These are phyloP conservation scores for Starmerella floricola DNA, from an alignment of 805 yeast species.

Conservation along the genomic window DNA sequence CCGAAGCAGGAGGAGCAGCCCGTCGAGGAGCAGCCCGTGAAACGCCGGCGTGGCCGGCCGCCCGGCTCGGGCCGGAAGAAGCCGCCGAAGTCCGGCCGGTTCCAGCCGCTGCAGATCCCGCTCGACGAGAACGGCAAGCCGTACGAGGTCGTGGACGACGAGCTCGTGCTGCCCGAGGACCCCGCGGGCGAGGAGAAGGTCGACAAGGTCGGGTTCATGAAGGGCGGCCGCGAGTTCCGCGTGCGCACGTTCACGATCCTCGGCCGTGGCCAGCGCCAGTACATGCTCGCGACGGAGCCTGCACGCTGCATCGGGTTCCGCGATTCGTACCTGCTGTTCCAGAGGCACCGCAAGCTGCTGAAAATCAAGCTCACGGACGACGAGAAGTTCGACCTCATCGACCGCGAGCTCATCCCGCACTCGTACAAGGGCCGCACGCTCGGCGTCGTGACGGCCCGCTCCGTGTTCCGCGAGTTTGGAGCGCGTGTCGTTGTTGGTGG, in stretches of 20 bases:
- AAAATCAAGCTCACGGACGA: slow-evolving; percentile 62
- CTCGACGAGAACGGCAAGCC: slow-evolving; percentile 61
- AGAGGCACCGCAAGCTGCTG: slow-evolving; percentile 64
- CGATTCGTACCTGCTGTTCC: slow-evolving; percentile 80
- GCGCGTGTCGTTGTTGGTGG: slow-evolving; percentile 73
- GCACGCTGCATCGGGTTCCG: slow-evolving; percentile 91
- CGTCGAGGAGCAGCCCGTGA: slow-evolving; percentile 14
- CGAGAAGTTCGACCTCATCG: slow-evolving; percentile 73
- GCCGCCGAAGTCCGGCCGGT: slow-evolving; percentile 14
- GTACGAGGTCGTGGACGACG: slow-evolving; percentile 55
- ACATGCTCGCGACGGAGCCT: slow-evolving; percentile 91
- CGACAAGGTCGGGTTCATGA: slow-evolving; percentile 50
- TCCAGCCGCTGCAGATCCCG: slow-evolving; percentile 27
- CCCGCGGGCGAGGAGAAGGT: slow-evolving; percentile 68
- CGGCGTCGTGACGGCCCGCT: slow-evolving; percentile 80
- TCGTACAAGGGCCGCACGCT: slow-evolving; percentile 85
- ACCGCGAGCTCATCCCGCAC: slow-evolving; percentile 69
- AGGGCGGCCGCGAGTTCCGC: slow-evolving; percentile 63
- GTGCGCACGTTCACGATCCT: slow-evolving; percentile 34
- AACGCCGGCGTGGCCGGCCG: slow-evolving; percentile 24
- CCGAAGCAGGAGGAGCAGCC: slow-evolving; percentile 7
- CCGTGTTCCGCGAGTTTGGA: slow-evolving; percentile 85
- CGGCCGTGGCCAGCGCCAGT: slow-evolving; percentile 58
- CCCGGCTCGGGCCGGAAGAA: slow-evolving; percentile 21
- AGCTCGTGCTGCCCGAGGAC: slow-evolving; percentile 65